Conservation (phyloP, 1,284 basidiomycete species). For the Ceratobasidium sp. region DNA sequence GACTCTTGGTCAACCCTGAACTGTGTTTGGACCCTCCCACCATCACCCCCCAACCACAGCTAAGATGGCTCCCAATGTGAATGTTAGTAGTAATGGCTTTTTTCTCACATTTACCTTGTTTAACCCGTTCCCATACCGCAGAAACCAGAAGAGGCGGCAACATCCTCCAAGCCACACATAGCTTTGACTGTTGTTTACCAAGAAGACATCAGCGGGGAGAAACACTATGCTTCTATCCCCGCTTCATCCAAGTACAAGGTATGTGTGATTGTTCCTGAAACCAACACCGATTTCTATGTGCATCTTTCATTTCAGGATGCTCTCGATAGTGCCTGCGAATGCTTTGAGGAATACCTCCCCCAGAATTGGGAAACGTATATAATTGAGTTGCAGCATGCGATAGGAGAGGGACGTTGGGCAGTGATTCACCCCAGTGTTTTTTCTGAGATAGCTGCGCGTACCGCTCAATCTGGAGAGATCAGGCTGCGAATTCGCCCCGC, state of each 20-base stretch:
- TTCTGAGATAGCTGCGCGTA: neutral
- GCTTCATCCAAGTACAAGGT: constrained; percentile 21
- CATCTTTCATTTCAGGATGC: constrained; percentile 11
- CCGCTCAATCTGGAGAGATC: constrained; percentile 9
- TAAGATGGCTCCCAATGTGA: constrained; percentile 5
- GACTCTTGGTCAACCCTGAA: neutral
- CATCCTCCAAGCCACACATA: neutral
- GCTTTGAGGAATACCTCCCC: constrained; percentile 34
- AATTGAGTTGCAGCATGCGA: constrained; percentile 33
- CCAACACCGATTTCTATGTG: neutral
- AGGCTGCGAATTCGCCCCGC: constrained; percentile 14
- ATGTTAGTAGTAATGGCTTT: neutral
- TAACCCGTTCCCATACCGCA: neutral
- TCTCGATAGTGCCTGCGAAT: constrained; percentile 27
- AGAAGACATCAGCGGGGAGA: neutral
- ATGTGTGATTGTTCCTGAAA: neutral
- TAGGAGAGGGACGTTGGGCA: constrained; percentile 36
- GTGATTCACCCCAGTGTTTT: constrained; percentile 29
- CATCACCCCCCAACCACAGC: neutral
- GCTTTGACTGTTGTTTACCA: constrained; percentile 15
- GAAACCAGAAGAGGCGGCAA: constrained; percentile 13
- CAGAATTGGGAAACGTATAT: constrained; percentile 9
- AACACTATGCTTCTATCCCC: constrained; percentile 29
- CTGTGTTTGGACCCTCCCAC: neutral
- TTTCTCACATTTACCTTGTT: neutral